Conservation (phyloP, 2,329 filamentous ascomycete species). For the Fusarium pseudoanthophilum region DNA sequence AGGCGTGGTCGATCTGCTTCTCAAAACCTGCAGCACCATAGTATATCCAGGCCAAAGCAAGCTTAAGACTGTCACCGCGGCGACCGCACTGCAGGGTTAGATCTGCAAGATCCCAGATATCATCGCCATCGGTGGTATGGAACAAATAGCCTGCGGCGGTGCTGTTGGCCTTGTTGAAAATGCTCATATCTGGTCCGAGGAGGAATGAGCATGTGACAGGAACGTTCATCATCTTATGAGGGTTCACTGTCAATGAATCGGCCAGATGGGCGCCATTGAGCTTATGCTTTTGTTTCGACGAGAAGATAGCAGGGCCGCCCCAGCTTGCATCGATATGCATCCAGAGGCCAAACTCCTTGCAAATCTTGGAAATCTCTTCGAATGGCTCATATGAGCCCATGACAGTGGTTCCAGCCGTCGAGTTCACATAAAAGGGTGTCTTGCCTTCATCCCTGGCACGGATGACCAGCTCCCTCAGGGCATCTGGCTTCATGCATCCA, state of each 20-base stretch:
- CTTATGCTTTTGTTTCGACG: constrained; percentile 68
- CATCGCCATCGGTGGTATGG: constrained; percentile 66
- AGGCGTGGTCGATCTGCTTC: constrained; percentile 76
- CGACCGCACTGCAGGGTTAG: constrained; percentile 94
- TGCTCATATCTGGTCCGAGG: constrained; percentile 76
- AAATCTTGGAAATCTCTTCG: constrained; percentile 74
- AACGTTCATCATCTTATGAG: constrained; percentile 96
- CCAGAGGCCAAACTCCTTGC: constrained; percentile 80
- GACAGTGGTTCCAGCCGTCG: constrained; percentile 94
- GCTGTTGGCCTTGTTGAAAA: constrained; percentile 87
- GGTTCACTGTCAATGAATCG: constrained; percentile 87
- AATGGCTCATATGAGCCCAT: constrained; percentile 90
- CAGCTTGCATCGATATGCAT: constrained; percentile 92
- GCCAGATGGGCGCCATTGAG: constrained; percentile 78
- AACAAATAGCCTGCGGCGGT: constrained; percentile 89
- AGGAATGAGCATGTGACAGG: constrained; percentile 93
- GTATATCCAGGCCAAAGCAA: constrained; percentile 90
- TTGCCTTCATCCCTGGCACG: constrained; percentile 73
- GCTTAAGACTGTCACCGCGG: constrained; percentile 84
- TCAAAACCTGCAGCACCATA: constrained; percentile 82
- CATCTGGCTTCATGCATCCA: constrained; percentile 76
- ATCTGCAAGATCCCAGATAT: constrained; percentile 90
- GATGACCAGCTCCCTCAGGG: constrained; percentile 71
- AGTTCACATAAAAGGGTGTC: constrained; percentile 94
- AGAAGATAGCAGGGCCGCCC: constrained; percentile 88